Percentiles rank a stretch among this genome's conserved stretches.
These are phyloP conservation scores for Cruciata laevipes DNA, from an alignment of 257 asterid species.

Conservation along the genomic window DNA sequence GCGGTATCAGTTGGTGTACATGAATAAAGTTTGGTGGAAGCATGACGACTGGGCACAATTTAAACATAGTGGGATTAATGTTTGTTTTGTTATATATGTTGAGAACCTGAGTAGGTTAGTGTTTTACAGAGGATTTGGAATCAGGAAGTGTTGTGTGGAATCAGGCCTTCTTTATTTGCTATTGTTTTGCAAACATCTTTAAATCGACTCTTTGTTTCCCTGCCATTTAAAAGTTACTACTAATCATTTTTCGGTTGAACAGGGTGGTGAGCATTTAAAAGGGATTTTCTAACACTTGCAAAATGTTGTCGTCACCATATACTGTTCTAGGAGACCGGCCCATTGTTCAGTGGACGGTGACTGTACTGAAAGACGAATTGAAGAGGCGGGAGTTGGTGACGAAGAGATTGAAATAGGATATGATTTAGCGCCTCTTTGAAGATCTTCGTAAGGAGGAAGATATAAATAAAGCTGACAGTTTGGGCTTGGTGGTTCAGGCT, in stretches of 20 bases:
- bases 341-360: slow-evolving; percentile 90
- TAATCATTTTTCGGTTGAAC: slow-evolving; percentile 3
- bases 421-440: slow-evolving; percentile 69
- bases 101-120: no score
- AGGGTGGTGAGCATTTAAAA: slow-evolving; percentile 21
- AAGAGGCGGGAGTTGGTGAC: slow-evolving; percentile 62
- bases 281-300: slow-evolving; percentile 17
- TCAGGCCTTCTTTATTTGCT: background rate
- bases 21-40: background rate
- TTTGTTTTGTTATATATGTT: no score
- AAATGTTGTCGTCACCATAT: slow-evolving; percentile 86
- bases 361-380: slow-evolving; percentile 89
- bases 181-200: background rate
- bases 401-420: slow-evolving; percentile 75
- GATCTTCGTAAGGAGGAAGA: slow-evolving; percentile 48
- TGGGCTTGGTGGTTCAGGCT: slow-evolving; percentile 20
- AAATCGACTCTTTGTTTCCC: background rate
- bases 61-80: background rate
- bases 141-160: background rate
- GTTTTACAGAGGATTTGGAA: background rate
- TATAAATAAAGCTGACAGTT: slow-evolving; percentile 21
- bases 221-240: background rate
- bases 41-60: background rate
- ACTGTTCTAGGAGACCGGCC: slow-evolving; percentile 50
- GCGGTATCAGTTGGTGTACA: background rate